Base-by-base conservation (phyloP, 352 stramenopile genomes). In the Blastocystis sp. region DNA sequence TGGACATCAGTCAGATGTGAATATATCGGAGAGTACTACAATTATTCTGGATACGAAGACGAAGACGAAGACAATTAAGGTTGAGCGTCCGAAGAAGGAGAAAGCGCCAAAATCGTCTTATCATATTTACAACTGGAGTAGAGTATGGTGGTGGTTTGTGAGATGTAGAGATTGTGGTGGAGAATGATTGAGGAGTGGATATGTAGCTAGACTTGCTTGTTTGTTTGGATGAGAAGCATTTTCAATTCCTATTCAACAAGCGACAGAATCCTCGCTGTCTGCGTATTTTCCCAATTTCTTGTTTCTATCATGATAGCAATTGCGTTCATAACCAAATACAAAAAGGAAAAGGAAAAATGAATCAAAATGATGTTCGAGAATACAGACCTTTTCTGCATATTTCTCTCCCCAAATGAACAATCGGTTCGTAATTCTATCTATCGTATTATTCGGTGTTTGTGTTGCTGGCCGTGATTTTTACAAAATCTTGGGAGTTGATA, bases 401-500 rank as follows among this genome's bases (percentile, higher is more conserved):
- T 46, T 46, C 39, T 83, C 54, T 83, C 42, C 37, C 19, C 56
- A 21, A 42, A 83, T 83, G 71, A 83, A 24, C 35, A 65, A 67
- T 24, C 51, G 71, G 19, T 27, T 83, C 5, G 51, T 83, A n/a
- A 27, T 83, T 32, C 24, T 83, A 19, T 24, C 71, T 35, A 65
- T 83, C 51, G 7, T 63, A 16, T 54, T 83, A 43, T 83, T 83
- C 16, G 39, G 71, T 51, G 12, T 83, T 21, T 63, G 71, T 59
- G 27, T 42, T 52, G 71, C 71, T 54, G 71, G 71, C 27, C 49
- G 71, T 51, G 71, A 83, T 66, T 83, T 83, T 49, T 83, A 83
- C 71, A 83, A 83, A 42, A 83, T 83, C 29, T 49, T 83, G 71
- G 71, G 71, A n/a, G 49, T 83, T 43, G 71, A 83, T 66, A 83